A percentile compares a stretch with the other conserved stretches of the same genome.
phyloP scores from a whole-genome alignment of 345 rosid species.

The Psidium guajava region DNA sequence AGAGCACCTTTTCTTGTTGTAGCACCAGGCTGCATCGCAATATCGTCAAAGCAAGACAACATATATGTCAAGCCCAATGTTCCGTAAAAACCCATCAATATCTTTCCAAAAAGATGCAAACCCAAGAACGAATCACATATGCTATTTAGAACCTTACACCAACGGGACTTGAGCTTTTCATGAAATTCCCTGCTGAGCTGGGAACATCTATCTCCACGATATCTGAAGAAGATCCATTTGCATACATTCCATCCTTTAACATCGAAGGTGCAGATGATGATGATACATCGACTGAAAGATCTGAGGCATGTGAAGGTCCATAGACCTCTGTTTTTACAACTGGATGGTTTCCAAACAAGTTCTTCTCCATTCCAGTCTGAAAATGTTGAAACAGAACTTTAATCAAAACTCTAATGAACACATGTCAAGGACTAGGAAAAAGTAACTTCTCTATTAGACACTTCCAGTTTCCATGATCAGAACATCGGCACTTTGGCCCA shows the following conservation, averaged over 20 bases:
- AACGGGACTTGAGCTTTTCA: slow-evolving; percentile 61
- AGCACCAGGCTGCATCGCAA: slow-evolving; percentile 50
- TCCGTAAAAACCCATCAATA: neutral
- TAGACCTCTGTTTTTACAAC: slow-evolving; percentile 33
- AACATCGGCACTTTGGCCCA: neutral
- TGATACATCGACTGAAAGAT: slow-evolving; percentile 34
- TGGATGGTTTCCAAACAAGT: slow-evolving; percentile 78
- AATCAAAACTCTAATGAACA: neutral
- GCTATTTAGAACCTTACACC: slow-evolving; percentile 44
- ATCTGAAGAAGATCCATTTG: slow-evolving; percentile 43
- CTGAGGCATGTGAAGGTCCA: slow-evolving; percentile 68
- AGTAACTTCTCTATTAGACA: neutral
- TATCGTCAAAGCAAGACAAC: neutral
- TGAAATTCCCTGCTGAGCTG: slow-evolving; percentile 53
- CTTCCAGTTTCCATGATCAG: neutral
- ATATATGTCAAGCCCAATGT: neutral
- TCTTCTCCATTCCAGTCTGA: slow-evolving; percentile 59
- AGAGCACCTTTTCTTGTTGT: slow-evolving; percentile 75
- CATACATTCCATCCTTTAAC: slow-evolving; percentile 27
- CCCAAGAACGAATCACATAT: neutral
- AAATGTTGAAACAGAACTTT: neutral
- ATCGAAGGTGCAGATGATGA: slow-evolving; percentile 28
- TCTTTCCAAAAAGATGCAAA: neutral
- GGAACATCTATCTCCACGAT: slow-evolving; percentile 86
- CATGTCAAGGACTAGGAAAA: neutral